Evolutionary conservation across 805 yeast species (phyloP), one percentile per base, ranked within the genome.

Genomic region (Candida vaughaniae): DNA sequence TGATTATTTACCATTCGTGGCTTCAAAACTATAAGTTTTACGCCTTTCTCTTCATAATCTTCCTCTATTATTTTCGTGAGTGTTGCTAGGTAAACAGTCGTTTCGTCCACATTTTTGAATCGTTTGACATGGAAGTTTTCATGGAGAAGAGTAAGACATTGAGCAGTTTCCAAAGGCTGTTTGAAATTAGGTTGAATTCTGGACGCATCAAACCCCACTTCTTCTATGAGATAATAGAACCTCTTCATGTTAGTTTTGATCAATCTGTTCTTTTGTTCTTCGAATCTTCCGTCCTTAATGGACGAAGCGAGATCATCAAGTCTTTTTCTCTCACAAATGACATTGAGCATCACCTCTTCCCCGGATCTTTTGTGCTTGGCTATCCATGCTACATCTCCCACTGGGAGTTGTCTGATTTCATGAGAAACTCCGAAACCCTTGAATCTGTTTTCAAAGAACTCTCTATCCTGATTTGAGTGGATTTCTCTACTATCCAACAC

Each of bases 321-420:
- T 38, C 96, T 66, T 60, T 93, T 93, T 25, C 99, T 70, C 63
- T 93, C 99, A 31, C 91, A 73, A n/a, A 93, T 83, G 43, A 78
- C 81, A 55, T 91, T 85, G 12, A 93, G 60, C 1, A 86, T 82
- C 4, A 81, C 87, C 37, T 81, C 81, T 36, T 73, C 72, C 1
- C 74, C 71, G 0, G 85, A 74, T 0, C 42, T 48, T 35, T 65
- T 74, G 51, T 88, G 75, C 38, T 73, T 72, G 0, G 96, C 99
- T 3, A 89, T 70, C 99, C 98, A 93, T 7, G 84, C 45, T 1
- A 83, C 82, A 63, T 93, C 99, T 5, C 99, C 98, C 2, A 90
- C 77, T 0, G 93, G 64, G 19, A 93, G 65, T 1, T 85, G 66
- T 32, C 76, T 58, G 1, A 73, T 75, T 15, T 76, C 81, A 34